phyloP scores from a whole-genome alignment of 257 asterid genomes.

The Rauvolfia tetraphylla region DNA sequence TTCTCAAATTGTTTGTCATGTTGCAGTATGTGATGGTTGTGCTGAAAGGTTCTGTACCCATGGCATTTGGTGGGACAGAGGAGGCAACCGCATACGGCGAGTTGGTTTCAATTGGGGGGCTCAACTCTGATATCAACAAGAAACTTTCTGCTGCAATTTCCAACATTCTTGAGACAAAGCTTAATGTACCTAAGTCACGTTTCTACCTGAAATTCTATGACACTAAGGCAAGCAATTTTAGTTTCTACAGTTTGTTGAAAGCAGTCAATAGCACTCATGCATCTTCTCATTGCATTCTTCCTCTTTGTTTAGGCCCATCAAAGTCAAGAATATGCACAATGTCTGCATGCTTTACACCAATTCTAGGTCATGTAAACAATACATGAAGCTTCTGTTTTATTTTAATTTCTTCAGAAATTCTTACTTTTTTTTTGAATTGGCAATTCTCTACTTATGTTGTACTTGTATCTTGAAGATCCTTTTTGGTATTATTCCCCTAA shows the following conservation, averaged over 20 bases:
- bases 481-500: neutral
- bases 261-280: constrained; percentile 24
- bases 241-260: constrained; percentile 12
- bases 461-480: neutral
- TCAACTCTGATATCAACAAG: constrained; percentile 73
- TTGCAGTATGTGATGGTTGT: constrained; percentile 92
- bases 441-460: neutral
- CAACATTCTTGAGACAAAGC: constrained; percentile 64
- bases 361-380: constrained; percentile 56
- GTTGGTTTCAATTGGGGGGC: constrained; percentile 83
- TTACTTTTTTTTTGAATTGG: neutral
- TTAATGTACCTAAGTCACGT: constrained; percentile 71
- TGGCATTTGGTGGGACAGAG: constrained; percentile 92
- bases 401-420: constrained; percentile 3
- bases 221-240: constrained; percentile 52
- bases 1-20: neutral
- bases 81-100: constrained; percentile 90
- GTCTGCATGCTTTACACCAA: constrained; percentile 92
- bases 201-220: constrained; percentile 93
- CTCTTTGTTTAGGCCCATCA: constrained; percentile 77
- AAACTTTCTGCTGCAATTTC: constrained; percentile 87
- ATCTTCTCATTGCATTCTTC: constrained; percentile 60
- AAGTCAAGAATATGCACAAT: constrained; percentile 82
- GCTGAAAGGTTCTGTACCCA: constrained; percentile 91
- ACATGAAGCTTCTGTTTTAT: constrained; percentile 14